Evolutionary conservation across 441 rosid genomes (phyloP), one percentile per base, ranked within the genome.

Genomic region (Bruguiera hainesii): DNA sequence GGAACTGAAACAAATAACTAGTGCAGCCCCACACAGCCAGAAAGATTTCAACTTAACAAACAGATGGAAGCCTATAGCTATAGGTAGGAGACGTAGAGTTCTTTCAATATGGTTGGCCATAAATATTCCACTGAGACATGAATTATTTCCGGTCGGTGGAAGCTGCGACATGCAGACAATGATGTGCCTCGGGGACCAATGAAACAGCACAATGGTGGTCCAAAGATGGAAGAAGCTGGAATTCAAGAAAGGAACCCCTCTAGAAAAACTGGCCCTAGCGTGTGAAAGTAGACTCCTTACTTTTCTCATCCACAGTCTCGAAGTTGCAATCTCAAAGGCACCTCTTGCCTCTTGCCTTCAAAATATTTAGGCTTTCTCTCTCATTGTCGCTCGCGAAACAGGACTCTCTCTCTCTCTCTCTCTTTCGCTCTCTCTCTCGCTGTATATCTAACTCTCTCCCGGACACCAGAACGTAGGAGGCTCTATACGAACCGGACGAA

Each of bases 61-160:
- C 74, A 71, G 73, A 75, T 66, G 67, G 78, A 74, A 56, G 70
- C 63, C 73, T 58, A 65, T 51, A 55, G 68, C 69, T 3, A 42
- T 3, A 42, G 15, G 16, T 42, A 11, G 48, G 18, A 73, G 68
- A 75, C 73, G 61, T 61, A 15, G 62, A 76, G 78, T 75, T 79
- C 65, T 81, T 70, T 84, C 78, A 71, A 78, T 71, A 80, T 79
- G 83, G 84, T 70, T 75, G 83, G 85, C 79, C 71, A 78, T 76
- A 73, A 74, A 77, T 77, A 82, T 68, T 84, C 84, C 79, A 77
- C 82, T 58, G 71, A 82, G 88, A 80, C 87, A 80, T 49, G 57
- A 69, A 68, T 82, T 82, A 87, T 85, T 84, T 71, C 52, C 37
- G 68, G 94, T 82, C 79, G 73, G 83, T 71, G 77, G 82, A 87